Evolutionary conservation across 352 stramenopile genomes (phyloP), one percentile per base, ranked within the genome.

Genomic region (Pythium monospermum): DNA sequence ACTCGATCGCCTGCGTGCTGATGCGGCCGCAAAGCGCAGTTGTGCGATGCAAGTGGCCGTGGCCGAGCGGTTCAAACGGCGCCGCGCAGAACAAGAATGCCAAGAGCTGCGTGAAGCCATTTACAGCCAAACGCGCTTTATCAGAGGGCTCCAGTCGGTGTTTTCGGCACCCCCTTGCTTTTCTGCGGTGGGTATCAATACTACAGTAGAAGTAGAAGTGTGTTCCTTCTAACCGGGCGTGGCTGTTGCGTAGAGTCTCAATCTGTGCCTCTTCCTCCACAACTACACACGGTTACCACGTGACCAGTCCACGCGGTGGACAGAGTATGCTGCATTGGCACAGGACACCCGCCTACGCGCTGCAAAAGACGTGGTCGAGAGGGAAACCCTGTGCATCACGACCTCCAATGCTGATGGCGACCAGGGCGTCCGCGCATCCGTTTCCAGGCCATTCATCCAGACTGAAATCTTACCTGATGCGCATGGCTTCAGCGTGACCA

Each of bases 401-500:
- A 10, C 25, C 6, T 10, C 8, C 15, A n/a, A 19, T 7, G n/a
- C n/a, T n/a, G n/a, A n/a, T n/a, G n/a, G n/a, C n/a, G n/a, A n/a
- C n/a, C n/a, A n/a, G n/a, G n/a, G n/a, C n/a, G n/a, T n/a, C n/a
- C n/a, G n/a, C n/a, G n/a, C n/a, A n/a, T n/a, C n/a, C n/a, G n/a
- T n/a, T 7, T 21, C 8, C 26, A 42, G 7, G 22, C 53, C 53
- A 12, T 43, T 33, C 18, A 43, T 50, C 31, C 21, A 54, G 15
- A 25, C 25, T 16, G n/a, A 44, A 61, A 61, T 61, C 25, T 57
- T 51, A 18, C 45, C 53, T 2, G 51, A 59, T 22, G 71, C 59
- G 53, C 21, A 36, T 18, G 30, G 35, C 18, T 33, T 40, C 22
- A 26, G 44, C 22, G 22, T 47, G 6, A 73, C 63, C 6, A 67